Base-by-base conservation (phyloP, 1,284 basidiomycete genomes). In the Neonothopanus nambi region DNA sequence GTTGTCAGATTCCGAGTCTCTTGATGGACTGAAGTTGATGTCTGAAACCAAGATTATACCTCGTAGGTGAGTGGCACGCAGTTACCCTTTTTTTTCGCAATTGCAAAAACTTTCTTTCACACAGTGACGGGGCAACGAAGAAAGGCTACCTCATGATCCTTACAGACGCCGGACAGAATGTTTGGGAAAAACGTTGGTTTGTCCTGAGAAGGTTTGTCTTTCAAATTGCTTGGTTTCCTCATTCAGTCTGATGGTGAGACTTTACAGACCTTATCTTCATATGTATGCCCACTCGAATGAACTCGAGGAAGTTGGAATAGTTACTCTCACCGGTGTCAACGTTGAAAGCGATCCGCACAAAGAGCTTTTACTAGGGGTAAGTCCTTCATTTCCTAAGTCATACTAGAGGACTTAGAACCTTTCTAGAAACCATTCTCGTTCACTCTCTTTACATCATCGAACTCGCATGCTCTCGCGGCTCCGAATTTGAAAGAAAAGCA, bases 331-430 rank as follows among this genome's bases (percentile, higher is more conserved):
- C 21, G 88, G 88, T 30, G 91, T 95, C 41, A 91, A 91, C 59
- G 86, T 98, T 15, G 91, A 93, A 65, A 84, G 84, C 59, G 93
- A 92, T 64, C 84, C 90, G 23, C 89, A 91, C 60, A 93, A 98
- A 67, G 93, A 95, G 70, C 71, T 74, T 39, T 78, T 98, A 54
- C 80, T 97, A 42, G 91, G 88, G 64, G 94, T 95, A 69, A 70
- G 92, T 70, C 38, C 36, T 52, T 54, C 58, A 50, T 51, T 15
- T 41, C 23, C 20, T 33, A 38, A 42, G 51, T 21, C 39, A 21
- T 36, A 39, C 47, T 21, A 47, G 37, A 18, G 21, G 49, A 50
- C 57, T 48, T 24, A 46, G 49, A 47, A 45, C 51, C 28, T 45
- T 52, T 54, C 23, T 66, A 95, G 93, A 91, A 87, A 75, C 83